Percentiles rank a stretch among this genome's conserved stretches.
Evolutionary conservation across 768 basidiomycete species (phyloP).

Genomic region (Hericium rajendrae): DNA sequence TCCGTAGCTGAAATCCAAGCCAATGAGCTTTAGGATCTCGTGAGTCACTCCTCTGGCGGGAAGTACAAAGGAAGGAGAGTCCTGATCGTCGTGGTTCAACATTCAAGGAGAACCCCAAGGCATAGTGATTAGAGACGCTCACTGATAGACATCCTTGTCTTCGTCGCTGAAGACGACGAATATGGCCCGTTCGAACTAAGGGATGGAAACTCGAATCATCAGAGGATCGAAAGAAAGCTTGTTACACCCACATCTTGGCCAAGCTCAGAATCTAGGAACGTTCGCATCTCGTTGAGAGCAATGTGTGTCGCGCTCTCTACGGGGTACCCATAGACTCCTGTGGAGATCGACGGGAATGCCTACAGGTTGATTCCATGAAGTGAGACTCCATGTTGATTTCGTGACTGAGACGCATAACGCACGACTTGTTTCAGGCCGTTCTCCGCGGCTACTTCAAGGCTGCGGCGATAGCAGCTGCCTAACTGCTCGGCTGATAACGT

Average conservation of each 20-base stretch:
- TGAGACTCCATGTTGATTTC: background rate
- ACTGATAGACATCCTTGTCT: slow-evolving; percentile 62
- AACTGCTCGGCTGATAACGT: slow-evolving; percentile 44
- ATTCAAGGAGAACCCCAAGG: background rate
- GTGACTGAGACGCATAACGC: slow-evolving; percentile 11
- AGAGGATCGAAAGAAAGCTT: background rate
- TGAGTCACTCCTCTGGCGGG: background rate
- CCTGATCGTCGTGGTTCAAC: background rate
- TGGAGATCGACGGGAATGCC: slow-evolving; percentile 80
- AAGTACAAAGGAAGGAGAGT: background rate
- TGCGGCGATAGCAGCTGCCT: slow-evolving; percentile 57
- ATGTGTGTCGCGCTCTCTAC: slow-evolving; percentile 62
- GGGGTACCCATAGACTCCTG: slow-evolving; percentile 73
- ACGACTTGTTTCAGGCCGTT: slow-evolving; percentile 60
- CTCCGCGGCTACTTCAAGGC: slow-evolving; percentile 51
- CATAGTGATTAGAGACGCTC: slow-evolving; percentile 17
- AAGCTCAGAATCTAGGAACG: slow-evolving; percentile 43
- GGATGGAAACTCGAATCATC: background rate
- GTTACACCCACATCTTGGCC: slow-evolving; percentile 26
- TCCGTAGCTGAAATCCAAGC: too few relatives aligned
- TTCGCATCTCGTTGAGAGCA: slow-evolving; percentile 49
- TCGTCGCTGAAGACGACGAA: slow-evolving; percentile 66
- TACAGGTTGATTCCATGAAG: slow-evolving; percentile 17
- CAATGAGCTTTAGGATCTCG: too few relatives aligned
- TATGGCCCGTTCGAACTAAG: slow-evolving; percentile 53